Conservation (phyloP, 2,329 filamentous ascomycete genomes). For the Talaromyces marneffei region DNA sequence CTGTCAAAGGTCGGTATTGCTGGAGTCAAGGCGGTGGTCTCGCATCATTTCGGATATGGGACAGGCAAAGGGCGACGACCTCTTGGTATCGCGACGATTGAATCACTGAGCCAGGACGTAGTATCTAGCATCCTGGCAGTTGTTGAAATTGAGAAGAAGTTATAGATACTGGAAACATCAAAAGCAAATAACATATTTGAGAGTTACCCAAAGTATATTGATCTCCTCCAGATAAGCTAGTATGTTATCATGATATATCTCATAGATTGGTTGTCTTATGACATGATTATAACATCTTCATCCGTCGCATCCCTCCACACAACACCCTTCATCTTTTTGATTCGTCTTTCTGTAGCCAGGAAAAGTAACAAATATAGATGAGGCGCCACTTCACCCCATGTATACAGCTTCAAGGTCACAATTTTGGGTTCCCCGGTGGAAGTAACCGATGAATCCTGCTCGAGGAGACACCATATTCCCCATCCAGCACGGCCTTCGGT, state of each 20-base stretch:
- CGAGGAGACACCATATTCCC: slow-evolving; percentile 40
- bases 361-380: slow-evolving; percentile 73
- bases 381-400: slow-evolving; percentile 67
- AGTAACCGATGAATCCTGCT: slow-evolving; percentile 10
- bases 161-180: background rate
- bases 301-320: slow-evolving; percentile 64
- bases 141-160: background rate
- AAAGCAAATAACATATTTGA: background rate
- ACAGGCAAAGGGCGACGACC: slow-evolving; percentile 1
- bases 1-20: slow-evolving; percentile 71
- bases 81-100: background rate
- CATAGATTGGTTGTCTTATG: background rate
- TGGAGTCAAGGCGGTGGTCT: slow-evolving; percentile 72
- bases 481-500: slow-evolving; percentile 39
- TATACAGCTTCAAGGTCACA: slow-evolving; percentile 54
- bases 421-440: slow-evolving; percentile 17
- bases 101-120: background rate
- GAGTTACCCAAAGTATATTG: background rate
- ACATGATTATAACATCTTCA: slow-evolving; percentile 50
- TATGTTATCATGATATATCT: background rate
- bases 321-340: slow-evolving; percentile 51
- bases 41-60: slow-evolving; percentile 71
- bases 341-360: slow-evolving; percentile 59
- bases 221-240: background rate
- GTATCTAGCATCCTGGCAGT: background rate